Evolutionary conservation across 2,329 filamentous ascomycete species (phyloP), one percentile per base, ranked within the genome.

Genomic region (Akanthomyces uredinophilus): DNA sequence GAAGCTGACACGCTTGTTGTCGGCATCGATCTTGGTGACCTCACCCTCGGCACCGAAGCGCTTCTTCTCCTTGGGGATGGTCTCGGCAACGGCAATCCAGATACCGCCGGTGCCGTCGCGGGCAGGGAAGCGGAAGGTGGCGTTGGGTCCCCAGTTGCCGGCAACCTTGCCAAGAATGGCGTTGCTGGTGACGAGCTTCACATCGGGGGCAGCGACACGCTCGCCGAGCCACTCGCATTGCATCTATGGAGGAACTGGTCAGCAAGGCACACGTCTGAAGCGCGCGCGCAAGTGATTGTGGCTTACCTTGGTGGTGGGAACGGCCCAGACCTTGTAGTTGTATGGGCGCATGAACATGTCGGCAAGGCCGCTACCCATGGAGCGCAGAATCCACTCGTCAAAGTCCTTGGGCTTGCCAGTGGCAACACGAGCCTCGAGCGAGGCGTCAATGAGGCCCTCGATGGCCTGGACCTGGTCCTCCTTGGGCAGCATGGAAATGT

Each of bases 241-340:
- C 95, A 99, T 99, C 93, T 96, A 68, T 64, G 11, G 14, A 29
- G 16, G 14, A 24, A 27, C 68, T 24, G 67, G 67, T 61, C 24
- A 55, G 46, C 35, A 27, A 32, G 14, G 37, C n/a, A 14, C 29
- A 37, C 32, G 41, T 11, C n/a, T 22, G 8, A 8, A 32, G 18
- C 14, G 13, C 5, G 11, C n/a, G 44, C 2, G 13, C 11, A 16
- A 20, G 10, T 37, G 14, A 22, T 14, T 22, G 37, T 18, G 32
- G 66, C 83, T 71, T 83, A 96, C 92, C 87, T 96, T 96, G 69
- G 90, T 96, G 62, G 94, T 97, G 64, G 95, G 95, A 70, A 98
- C 94, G 66, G 95, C 95, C 95, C 95, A 99, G 75, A 99, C 95
- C 83, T 99, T 99, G 88, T 89, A 99, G 87, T 99, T 99, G 85